phyloP scores from a whole-genome alignment of 2,329 filamentous ascomycete species.

The Didymella pinodella region DNA sequence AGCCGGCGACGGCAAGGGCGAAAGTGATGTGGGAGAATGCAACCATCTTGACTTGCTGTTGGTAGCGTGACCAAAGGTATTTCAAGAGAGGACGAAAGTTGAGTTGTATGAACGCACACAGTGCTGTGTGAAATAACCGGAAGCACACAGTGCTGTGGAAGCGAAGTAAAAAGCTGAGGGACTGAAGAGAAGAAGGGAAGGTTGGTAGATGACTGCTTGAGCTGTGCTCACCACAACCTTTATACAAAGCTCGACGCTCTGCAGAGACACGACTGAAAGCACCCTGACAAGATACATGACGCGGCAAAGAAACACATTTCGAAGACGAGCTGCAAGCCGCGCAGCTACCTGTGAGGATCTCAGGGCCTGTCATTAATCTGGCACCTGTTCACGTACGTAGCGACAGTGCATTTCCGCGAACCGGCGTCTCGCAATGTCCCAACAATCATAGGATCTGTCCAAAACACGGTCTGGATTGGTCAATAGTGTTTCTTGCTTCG shows the following conservation, averaged over 20 bases:
- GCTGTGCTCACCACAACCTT: neutral
- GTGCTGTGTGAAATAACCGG: slow-evolving; percentile 7
- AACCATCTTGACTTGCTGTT: slow-evolving; percentile 17
- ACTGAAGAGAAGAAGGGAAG: slow-evolving; percentile 16
- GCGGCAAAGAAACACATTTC: slow-evolving; percentile 9
- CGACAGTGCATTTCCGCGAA: slow-evolving; percentile 6
- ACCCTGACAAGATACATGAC: slow-evolving; percentile 4
- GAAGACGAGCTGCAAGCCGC: slow-evolving; percentile 8
- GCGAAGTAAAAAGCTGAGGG: slow-evolving; percentile 9
- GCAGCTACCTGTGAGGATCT: slow-evolving; percentile 1
- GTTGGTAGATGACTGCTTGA: slow-evolving; percentile 8
- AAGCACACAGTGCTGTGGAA: slow-evolving; percentile 21
- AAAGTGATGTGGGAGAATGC: slow-evolving; percentile 19
- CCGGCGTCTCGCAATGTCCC: slow-evolving; percentile 9
- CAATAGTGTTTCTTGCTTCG: slow-evolving; percentile 14
- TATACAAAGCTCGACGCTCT: slow-evolving; percentile 3
- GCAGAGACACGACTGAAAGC: neutral
- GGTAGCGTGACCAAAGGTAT: neutral
- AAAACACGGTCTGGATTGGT: neutral
- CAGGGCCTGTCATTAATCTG: slow-evolving; percentile 20
- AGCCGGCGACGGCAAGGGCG: slow-evolving; percentile 15
- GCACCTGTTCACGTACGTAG: slow-evolving; percentile 10
- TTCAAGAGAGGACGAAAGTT: neutral
- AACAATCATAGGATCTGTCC: slow-evolving; percentile 2
- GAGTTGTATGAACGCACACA: slow-evolving; percentile 1